Evolutionary conservation across 1,139 yeast species (phyloP), one percentile per base, ranked within the genome.

Genomic region (Pichia terricola): DNA sequence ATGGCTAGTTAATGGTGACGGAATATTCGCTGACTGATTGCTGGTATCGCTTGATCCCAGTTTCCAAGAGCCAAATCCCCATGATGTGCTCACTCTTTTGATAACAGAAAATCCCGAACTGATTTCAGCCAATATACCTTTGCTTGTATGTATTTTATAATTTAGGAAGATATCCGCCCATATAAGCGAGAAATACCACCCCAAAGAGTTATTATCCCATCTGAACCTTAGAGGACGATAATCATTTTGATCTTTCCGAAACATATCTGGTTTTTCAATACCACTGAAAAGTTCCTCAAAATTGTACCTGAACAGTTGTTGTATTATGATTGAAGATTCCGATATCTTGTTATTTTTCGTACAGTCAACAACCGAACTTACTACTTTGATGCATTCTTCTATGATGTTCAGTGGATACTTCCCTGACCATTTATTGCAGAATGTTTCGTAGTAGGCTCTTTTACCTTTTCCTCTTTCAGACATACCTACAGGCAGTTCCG

Each of bases 181-280:
- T 33, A 85, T 57, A 16, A 83, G 65, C 11, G 84, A 74, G 39
- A 74, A 69, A 58, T 85, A 81, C 95, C 95, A 87, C 0, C 89
- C 88, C 35, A 84, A 66, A 0, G 91, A 77, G 7, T 72, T 55
- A 38, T 67, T 66, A 39, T 75, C 73, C 91, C 95, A 83, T 10
- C 63, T 60, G 50, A 84, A 79, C 43, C 60, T 65, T 49, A 81
- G 65, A 3, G 72, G 72, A 43, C 75, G 75, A 44, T 77, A 68
- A 3, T 56, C 53, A 7, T 60, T 50, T 47, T 58, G 56, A 22
- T 41, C 11, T 44, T 50, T 40, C 41, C 61, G 54, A 49, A 60
- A 70, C 46, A 69, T 70, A 38, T 59, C 57, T 3, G 75, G 67
- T n/a, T 71, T 54, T 26, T 61, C 42, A 34, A 50, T 35, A 6